Base-by-base conservation (phyloP, 2,329 filamentous ascomycete genomes). In the Aspergillus intermedius region DNA sequence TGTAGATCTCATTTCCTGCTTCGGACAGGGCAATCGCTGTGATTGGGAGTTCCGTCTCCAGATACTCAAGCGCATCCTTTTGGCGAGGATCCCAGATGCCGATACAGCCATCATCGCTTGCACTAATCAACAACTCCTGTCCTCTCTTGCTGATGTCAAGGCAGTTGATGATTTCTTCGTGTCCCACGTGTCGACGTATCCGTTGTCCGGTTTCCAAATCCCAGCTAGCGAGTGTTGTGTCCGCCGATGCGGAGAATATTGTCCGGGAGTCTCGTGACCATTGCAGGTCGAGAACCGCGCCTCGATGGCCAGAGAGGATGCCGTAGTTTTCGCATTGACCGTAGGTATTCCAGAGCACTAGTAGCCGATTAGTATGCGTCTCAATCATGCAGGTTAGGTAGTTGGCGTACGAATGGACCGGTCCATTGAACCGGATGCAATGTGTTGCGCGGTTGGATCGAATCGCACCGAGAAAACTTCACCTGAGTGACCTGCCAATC, bases 351-450 rank as follows among this genome's bases (percentile, higher is more conserved):
- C 93, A 98, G 25, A 98, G 79, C 71, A 97, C 88, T 94, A 40
- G 46, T 22, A 30, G 9, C 5, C 3, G 3, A 21, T 40, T 21
- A 40, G 37, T 10, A 19, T 15, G 10, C 13, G 5, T 21, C n/a
- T 21, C 8, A 22, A 21, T 22, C 2, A 40, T 12, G 9, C 17
- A 6, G 32, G 41, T 22, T 44, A 30, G 28, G 7, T 19, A 30
- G 43, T 5, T 30, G 21, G 73, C 85, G 50, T 74, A 94, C 88
- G 77, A 60, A 98, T 93, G 50, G 84, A 88, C 60, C 91, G 81
- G 66, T 98, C 93, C 88, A 96, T 95, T 10, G 89, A 93, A 7
- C 89, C 91, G 1, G 93, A 97, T 39, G 93, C 93, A 60, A 97
- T 93, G 55, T 89, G 78, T 54, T 90, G 86, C 40, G 91, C 91